These are phyloP conservation scores for Eucalyptus pauciflora DNA, from an alignment of 345 rosid genomes.

Conservation along the genomic window DNA sequence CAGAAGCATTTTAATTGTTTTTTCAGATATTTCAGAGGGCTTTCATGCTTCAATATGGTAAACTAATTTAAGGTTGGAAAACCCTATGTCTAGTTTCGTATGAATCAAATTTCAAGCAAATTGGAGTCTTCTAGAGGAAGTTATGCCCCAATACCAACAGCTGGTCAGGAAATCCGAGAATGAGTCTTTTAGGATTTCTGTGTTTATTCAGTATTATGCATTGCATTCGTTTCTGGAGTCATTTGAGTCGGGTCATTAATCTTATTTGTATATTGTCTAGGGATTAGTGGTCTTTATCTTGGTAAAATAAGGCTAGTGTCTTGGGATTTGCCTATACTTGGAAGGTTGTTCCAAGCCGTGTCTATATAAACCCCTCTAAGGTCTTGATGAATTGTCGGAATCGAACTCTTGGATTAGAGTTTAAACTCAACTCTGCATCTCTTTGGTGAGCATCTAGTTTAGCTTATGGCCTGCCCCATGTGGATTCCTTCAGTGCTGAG, in stretches of 20 bases:
- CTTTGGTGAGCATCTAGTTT: background rate
- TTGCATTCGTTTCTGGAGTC: background rate
- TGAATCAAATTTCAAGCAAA: background rate
- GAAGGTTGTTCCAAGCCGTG: background rate
- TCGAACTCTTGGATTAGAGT: background rate
- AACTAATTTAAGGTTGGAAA: background rate
- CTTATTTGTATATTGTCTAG: background rate
- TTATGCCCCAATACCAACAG: background rate
- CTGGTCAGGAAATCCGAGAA: background rate
- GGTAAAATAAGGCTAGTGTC: background rate
- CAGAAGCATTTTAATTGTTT: background rate
- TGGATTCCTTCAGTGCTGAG: background rate
- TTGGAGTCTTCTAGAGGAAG: background rate
- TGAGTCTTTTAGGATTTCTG: background rate
- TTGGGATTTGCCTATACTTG: background rate
- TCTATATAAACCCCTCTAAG: background rate
- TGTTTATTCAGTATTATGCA: background rate
- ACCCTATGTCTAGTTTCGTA: background rate
- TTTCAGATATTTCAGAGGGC: background rate
- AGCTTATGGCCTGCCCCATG: background rate
- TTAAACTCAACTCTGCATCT: background rate
- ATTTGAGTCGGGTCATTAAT: background rate
- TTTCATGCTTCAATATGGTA: background rate
- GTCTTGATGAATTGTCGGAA: background rate
- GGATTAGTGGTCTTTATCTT: background rate